phyloP scores from a whole-genome alignment of 164 flowering plant species.

The Magnolia kwangsiensis region DNA sequence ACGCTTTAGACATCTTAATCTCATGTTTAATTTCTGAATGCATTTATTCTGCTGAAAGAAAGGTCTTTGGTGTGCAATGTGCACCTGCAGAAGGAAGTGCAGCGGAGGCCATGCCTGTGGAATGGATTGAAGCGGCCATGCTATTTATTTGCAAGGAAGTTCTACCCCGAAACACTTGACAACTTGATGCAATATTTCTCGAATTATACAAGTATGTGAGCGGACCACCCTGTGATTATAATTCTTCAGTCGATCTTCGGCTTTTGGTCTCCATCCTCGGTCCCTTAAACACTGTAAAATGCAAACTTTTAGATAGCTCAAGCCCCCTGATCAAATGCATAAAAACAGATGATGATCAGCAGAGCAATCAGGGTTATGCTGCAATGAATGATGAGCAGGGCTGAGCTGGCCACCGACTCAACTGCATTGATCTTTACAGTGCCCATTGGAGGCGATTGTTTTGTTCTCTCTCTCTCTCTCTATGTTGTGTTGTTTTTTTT shows the following conservation, averaged over 20 bases:
- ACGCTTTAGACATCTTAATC: no score
- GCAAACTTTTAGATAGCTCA: constrained; percentile 21
- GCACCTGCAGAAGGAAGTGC: constrained; percentile 39
- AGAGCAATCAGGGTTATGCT: constrained; percentile 23
- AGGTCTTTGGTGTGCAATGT: not conserved
- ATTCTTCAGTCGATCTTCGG: constrained; percentile 37
- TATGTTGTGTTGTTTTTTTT: constrained; percentile 13
- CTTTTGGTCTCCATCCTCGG: constrained; percentile 20
- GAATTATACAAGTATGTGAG: constrained; percentile 49
- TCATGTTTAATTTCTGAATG: no score
- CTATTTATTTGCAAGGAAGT: constrained; percentile 75
- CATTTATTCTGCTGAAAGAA: no score
- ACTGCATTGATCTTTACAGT: constrained; percentile 10
- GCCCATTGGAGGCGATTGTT: constrained; percentile 19
- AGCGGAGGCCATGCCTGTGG: constrained; percentile 57
- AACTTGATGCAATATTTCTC: constrained; percentile 54
- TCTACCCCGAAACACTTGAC: constrained; percentile 58
- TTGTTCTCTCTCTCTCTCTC: constrained; percentile 13
- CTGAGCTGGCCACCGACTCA: not conserved
- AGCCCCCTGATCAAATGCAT: constrained; percentile 11
- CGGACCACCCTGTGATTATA: constrained; percentile 16
- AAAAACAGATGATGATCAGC: constrained; percentile 22
- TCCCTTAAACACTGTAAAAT: constrained; percentile 24
- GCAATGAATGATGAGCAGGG: not conserved
- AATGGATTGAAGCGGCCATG: constrained; percentile 75